Evolutionary conservation across 768 basidiomycete species (phyloP), one percentile per base, ranked within the genome.

Genomic region (Leccinum uliginosum): DNA sequence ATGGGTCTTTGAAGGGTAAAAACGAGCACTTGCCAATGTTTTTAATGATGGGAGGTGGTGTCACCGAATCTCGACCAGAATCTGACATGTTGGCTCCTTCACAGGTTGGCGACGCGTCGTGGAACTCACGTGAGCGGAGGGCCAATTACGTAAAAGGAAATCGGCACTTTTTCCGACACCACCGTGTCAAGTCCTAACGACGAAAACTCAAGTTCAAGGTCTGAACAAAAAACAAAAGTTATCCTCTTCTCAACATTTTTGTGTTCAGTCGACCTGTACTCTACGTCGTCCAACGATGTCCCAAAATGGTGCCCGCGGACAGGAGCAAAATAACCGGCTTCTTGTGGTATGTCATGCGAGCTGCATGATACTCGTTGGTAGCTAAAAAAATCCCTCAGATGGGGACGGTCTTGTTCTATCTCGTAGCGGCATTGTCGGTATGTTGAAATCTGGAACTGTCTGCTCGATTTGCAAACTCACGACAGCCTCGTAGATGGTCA

Each of bases 381-480:
- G 35, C 59, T 62, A 19, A 64, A 57, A 57, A 50, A 24, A 27
- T 9, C 24, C 38, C 40, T 53, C 65, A 92, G 91, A 80, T 74
- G 35, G 86, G 81, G 46, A 90, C 91, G 8, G 89, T 94, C 8
- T 68, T 80, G 12, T 95, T 95, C 73, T 95, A 95, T 69, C 82
- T 95, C 55, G 81, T 93, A n/a, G 91, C 92, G 54, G 92, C 92
- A 23, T 73, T 94, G 56, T 80, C 89, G 67, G 92, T 93, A 73
- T 64, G 91, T 84, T 3, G 23, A 46, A 50, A 19, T 6, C 7
- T 29, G 26, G 17, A 29, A 45, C 19, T 6, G 51, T 7, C 46
- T 26, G 29, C 55, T 45, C 24, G 44, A 47, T 50, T 46, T 54
- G 29, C 19, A n/a, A 29, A 40, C 53, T 53, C 27, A 59, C 43